A percentile compares a stretch with the other conserved stretches of the same genome.
These are phyloP conservation scores for Antitrichia curtipendula DNA, from an alignment of 225 moss, liverwort and hornwort species.

Conservation along the genomic window DNA sequence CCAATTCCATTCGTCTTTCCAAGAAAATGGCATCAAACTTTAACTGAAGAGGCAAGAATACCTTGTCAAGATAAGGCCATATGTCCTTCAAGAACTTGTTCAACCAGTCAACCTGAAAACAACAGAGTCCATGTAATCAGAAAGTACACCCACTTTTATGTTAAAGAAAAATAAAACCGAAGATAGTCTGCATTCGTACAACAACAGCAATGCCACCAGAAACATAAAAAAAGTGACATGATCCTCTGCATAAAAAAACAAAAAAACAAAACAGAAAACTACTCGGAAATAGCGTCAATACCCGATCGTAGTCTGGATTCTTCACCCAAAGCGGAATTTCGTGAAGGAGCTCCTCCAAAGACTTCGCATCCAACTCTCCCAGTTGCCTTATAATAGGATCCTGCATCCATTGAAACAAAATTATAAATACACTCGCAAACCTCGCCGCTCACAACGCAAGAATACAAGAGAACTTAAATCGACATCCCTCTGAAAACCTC, in stretches of 20 bases:
- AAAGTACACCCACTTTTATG: not conserved
- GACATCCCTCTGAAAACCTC: not conserved
- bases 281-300: not conserved
- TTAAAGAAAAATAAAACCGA: not conserved
- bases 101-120: conserved; percentile 52
- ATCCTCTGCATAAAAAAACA: too few relatives aligned
- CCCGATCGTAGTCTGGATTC: conserved; percentile 93
- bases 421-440: not conserved
- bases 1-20: not conserved
- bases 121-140: not conserved
- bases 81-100: conserved; percentile 61
- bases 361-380: conserved; percentile 52
- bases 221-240: not conserved
- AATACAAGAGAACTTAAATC: not conserved
- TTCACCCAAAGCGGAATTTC: conserved; percentile 99
- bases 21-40: not conserved
- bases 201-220: not conserved
- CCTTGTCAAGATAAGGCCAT: conserved; percentile 68
- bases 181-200: not conserved
- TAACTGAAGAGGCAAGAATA: not conserved
- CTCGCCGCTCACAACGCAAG: not conserved
- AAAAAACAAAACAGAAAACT: not conserved
- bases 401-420: conserved; percentile 4
- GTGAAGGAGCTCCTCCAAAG: conserved; percentile 56
- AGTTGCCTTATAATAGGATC: conserved; percentile 61